These are phyloP conservation scores for Coprinopsis sp. DNA, from an alignment of 768 basidiomycete genomes.

Conservation along the genomic window DNA sequence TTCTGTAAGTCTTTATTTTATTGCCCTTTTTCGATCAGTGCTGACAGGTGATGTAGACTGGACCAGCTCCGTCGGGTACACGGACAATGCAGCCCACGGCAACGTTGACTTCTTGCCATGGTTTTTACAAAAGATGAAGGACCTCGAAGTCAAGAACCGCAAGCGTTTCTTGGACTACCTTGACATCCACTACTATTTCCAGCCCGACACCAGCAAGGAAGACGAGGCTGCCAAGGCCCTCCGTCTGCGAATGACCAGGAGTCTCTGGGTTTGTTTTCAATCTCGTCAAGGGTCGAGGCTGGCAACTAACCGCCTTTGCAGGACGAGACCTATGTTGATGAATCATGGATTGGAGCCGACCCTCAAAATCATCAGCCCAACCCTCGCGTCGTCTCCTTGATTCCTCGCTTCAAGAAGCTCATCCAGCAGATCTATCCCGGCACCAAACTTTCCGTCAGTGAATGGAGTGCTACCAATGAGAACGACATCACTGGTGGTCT, in stretches of 20 bases:
- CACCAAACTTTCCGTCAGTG: slow-evolving; percentile 49
- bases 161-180: slow-evolving; percentile 49
- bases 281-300: not conserved
- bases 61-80: slow-evolving; percentile 44
- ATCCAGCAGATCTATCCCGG: slow-evolving; percentile 49
- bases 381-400: slow-evolving; percentile 37
- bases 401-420: slow-evolving; percentile 47
- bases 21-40: not conserved
- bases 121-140: slow-evolving; percentile 49
- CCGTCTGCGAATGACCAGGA: slow-evolving; percentile 45
- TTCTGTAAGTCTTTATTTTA: slow-evolving; percentile 29
- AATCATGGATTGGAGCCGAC: slow-evolving; percentile 44
- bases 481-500: slow-evolving; percentile 51
- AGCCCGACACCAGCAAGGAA: slow-evolving; percentile 48
- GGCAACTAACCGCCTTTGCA: slow-evolving; percentile 10
- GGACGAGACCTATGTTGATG: slow-evolving; percentile 48
- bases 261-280: slow-evolving; percentile 37
- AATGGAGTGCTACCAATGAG: slow-evolving; percentile 46
- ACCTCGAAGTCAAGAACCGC: slow-evolving; percentile 28
- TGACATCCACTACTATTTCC: slow-evolving; percentile 55
- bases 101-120: slow-evolving; percentile 54
- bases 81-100: slow-evolving; percentile 46
- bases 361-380: slow-evolving; percentile 47
- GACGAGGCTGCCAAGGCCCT: slow-evolving; percentile 48
- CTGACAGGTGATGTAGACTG: slow-evolving; percentile 34